Base-by-base conservation (phyloP, 306 rosid genomes). In the Medicago arabica region DNA sequence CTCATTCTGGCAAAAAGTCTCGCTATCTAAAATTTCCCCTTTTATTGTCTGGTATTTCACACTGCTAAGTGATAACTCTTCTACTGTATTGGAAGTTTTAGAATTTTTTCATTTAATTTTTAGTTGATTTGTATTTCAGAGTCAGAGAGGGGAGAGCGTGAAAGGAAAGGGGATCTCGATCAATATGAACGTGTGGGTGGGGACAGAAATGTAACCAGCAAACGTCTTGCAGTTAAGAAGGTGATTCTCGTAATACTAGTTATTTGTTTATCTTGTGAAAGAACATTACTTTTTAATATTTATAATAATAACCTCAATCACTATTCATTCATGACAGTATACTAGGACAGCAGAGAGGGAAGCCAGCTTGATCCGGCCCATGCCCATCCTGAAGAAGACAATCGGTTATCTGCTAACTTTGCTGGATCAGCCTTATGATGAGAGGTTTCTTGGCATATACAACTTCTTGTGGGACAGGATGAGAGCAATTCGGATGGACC, bases 301-400 rank as follows among this genome's bases (percentile, higher is more conserved):
- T 34, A 34, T 75, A 40, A 77, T 77, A 58, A 71, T 69, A 54
- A 15, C 34, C 44, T 18, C 7, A 64, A 71, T 76, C 28, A 65
- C 7, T 4, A 34, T 34, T 64, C 67, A 77, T 55, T 34, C 40
- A 55, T 49, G 71, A 54, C 91, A 95, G 99, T 95, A 95, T 86
- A 95, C 63, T 72, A 86, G 99, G 87, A 95, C 97, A 82, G 99
- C 99, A 67, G 99, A 95, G 89, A 89, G 99, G 86, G 99, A 95
- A 85, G 91, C 96, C 66, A 78, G 67, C 84, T 82, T 95, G 89
- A 95, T 95, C 16, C 93, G 99, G 75, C 97, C 99, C 9, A 95
- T 95, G 96, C 90, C 88, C 50, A 75, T 95, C 81, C 83, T 95
- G 80, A 89, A 78, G 87, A 89, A 80, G 77, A 92, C 99, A 77